Evolutionary conservation across 306 rosid species (phyloP).

Genomic region (Herpetospermum pedunculosum): DNA sequence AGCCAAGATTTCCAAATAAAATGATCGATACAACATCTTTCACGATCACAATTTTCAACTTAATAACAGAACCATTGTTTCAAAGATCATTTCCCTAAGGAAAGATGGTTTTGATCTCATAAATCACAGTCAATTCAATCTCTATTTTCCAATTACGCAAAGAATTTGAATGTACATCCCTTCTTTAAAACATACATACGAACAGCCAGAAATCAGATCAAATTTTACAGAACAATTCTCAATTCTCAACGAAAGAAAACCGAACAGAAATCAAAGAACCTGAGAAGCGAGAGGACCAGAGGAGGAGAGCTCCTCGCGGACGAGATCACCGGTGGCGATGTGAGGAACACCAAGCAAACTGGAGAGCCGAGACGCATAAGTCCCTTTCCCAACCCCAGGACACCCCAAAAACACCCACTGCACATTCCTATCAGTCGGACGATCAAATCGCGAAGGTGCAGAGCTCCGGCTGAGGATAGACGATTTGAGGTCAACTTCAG

Average conservation of each 20-base stretch:
- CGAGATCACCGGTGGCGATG: constrained; percentile 45
- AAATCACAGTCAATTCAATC: not conserved
- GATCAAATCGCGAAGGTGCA: constrained; percentile 13
- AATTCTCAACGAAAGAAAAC: not conserved
- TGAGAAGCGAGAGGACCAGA: constrained; percentile 30
- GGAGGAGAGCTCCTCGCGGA: constrained; percentile 43
- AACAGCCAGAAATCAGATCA: not conserved
- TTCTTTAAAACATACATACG: not conserved
- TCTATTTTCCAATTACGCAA: not conserved
- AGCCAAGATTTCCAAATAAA: not conserved
- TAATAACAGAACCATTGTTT: not conserved
- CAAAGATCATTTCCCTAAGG: not conserved
- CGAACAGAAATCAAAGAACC: not conserved
- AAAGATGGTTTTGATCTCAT: not conserved
- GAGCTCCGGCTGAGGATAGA: not conserved
- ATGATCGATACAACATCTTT: not conserved
- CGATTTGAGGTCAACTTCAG: constrained; percentile 20
- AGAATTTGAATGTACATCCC: not conserved
- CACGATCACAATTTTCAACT: constrained; percentile 5
- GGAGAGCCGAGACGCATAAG: constrained; percentile 38
- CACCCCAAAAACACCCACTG: constrained; percentile 43
- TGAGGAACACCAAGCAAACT: constrained; percentile 37
- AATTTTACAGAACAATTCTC: not conserved
- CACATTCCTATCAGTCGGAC: constrained; percentile 15
- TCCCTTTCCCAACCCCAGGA: constrained; percentile 50